Percentiles rank a stretch among this genome's conserved stretches.
phyloP scores from a whole-genome alignment of 352 stramenopile genomes.

The Globisporangium paroecandrum region DNA sequence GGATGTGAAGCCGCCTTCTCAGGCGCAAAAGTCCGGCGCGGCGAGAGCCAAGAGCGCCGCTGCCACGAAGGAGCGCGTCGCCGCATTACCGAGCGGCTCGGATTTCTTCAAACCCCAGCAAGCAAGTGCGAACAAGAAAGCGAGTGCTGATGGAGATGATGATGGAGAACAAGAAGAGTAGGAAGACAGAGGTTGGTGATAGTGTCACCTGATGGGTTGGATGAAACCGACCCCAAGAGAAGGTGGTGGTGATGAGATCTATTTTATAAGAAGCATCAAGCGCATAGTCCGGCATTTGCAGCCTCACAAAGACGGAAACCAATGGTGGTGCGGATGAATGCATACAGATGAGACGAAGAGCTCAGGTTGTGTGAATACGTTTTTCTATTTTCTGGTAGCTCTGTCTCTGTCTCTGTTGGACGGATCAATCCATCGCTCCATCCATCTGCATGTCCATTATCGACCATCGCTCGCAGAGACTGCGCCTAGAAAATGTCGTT shows the following conservation, averaged over 20 bases:
- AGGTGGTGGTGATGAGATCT: neutral
- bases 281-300: neutral
- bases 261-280: slow-evolving; percentile 11
- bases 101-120: slow-evolving; percentile 51
- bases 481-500: slow-evolving; percentile 85
- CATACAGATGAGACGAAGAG: neutral
- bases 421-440: neutral
- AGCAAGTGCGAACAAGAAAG: slow-evolving; percentile 2
- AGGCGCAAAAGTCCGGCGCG: slow-evolving; percentile 1
- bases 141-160: neutral
- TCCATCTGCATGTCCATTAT: neutral
- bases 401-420: neutral
- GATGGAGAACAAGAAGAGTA: neutral
- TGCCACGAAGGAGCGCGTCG: slow-evolving; percentile 17
- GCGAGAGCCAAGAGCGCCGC: slow-evolving; percentile 26
- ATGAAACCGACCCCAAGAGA: neutral
- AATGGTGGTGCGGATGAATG: neutral
- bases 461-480: neutral
- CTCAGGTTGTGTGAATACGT: slow-evolving; percentile 5
- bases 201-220: neutral
- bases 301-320: neutral
- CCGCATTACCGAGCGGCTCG: slow-evolving; percentile 24
- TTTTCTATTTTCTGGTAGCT: slow-evolving; percentile 8
- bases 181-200: neutral
- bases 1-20: slow-evolving; percentile 35